These are phyloP conservation scores for Mediolabrus comicus DNA, from an alignment of 108 stramenopile species.

Conservation along the genomic window DNA sequence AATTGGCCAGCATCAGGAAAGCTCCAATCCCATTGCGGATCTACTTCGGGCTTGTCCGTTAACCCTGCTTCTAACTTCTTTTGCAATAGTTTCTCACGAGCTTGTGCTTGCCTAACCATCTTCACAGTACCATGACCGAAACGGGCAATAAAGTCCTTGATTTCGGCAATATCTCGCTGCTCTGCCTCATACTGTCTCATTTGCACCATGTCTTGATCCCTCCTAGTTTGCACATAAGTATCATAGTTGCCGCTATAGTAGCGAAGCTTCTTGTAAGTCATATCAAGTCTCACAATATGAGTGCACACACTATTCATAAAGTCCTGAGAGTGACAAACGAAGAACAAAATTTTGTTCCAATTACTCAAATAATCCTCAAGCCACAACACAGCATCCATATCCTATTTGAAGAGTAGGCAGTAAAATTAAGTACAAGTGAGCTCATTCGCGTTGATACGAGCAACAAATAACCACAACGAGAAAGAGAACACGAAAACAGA, in stretches of 20 bases:
- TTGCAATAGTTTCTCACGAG: slow-evolving; percentile 86
- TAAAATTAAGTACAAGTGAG: not conserved
- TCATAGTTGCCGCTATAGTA: slow-evolving; percentile 78
- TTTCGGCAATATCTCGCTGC: slow-evolving; percentile 57
- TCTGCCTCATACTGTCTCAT: slow-evolving; percentile 66
- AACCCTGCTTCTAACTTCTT: slow-evolving; percentile 92
- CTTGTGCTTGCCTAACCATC: slow-evolving; percentile 92
- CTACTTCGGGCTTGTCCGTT: slow-evolving; percentile 76
- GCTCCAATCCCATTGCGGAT: slow-evolving; percentile 76
- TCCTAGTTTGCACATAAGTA: slow-evolving; percentile 45
- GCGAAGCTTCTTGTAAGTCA: slow-evolving; percentile 48
- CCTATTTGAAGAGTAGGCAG: slow-evolving; percentile 53
- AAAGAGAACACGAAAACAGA: not conserved
- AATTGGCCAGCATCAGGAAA: slow-evolving; percentile 89
- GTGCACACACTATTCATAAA: slow-evolving; percentile 93
- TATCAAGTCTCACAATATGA: slow-evolving; percentile 80
- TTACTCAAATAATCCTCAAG: slow-evolving; percentile 80
- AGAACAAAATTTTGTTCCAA: slow-evolving; percentile 77
- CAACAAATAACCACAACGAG: not conserved
- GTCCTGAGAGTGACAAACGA: slow-evolving; percentile 90
- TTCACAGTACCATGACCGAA: slow-evolving; percentile 96
- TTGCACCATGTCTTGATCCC: slow-evolving; percentile 57
- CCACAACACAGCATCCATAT: slow-evolving; percentile 89
- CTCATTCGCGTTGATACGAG: too few relatives aligned
- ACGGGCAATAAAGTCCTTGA: slow-evolving; percentile 84